Percentiles rank a stretch among this genome's conserved stretches.
phyloP scores from a whole-genome alignment of 2,329 filamentous ascomycete species.

The Cytospora leucostoma region DNA sequence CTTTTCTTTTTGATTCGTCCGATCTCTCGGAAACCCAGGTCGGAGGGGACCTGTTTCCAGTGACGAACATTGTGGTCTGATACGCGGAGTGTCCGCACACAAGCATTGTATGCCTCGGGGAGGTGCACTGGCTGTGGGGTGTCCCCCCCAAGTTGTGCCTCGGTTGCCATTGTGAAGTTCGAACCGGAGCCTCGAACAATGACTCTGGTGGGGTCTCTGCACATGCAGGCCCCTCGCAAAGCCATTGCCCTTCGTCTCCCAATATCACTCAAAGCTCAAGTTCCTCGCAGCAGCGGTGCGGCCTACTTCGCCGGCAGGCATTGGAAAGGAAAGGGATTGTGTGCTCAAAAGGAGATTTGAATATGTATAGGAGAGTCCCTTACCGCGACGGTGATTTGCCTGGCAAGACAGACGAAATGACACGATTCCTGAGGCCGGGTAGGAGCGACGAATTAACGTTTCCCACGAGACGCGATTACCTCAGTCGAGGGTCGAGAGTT shows the following conservation, averaged over 20 bases:
- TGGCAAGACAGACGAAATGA: conserved; percentile 49
- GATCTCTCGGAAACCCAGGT: conserved; percentile 11
- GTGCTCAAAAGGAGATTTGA: conserved; percentile 7
- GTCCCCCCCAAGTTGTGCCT: conserved; percentile 3
- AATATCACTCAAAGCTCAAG: conserved; percentile 5
- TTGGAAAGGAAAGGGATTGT: conserved; percentile 15
- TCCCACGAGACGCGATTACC: conserved; percentile 53
- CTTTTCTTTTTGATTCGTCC: conserved; percentile 12
- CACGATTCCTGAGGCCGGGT: conserved; percentile 52
- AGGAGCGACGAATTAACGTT: conserved; percentile 67
- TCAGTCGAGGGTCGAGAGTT: conserved; percentile 41
- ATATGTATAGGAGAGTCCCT: conserved; percentile 40
- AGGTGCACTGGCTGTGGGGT: conserved; percentile 8
- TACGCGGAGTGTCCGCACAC: conserved; percentile 19
- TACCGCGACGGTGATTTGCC: conserved; percentile 52
- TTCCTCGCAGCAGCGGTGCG: conserved; percentile 2
- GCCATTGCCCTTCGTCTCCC: conserved; percentile 1
- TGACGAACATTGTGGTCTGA: conserved; percentile 5
- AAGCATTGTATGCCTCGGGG: conserved; percentile 16
- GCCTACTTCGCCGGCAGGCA: conserved; percentile 9
- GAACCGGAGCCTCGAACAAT: conserved; percentile 3
- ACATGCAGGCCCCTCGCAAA: conserved; percentile 11
- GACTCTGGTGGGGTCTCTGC: conserved; percentile 2
- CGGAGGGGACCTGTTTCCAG: conserved; percentile 1
- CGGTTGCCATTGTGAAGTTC: not conserved